Evolutionary conservation across 129 eudicot genomes (phyloP).

Genomic region (Smallanthus sonchifolius): DNA sequence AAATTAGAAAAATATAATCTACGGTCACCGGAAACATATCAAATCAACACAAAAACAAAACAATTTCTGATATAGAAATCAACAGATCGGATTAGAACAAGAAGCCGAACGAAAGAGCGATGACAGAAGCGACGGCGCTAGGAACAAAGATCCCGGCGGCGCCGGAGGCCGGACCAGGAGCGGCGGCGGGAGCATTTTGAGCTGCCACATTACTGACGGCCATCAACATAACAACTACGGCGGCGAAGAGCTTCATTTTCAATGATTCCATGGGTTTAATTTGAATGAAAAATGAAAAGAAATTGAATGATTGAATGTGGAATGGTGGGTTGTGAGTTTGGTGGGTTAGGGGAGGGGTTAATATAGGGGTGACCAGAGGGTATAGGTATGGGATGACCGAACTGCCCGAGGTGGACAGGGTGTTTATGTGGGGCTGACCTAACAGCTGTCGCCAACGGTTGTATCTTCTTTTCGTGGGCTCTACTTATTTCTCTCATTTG

Average conservation of each 20-base stretch:
- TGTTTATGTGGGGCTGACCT: constrained; percentile 22
- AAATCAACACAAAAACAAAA: not conserved
- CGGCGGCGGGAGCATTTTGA: constrained; percentile 38
- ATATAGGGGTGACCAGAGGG: constrained; percentile 10
- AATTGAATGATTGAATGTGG: not conserved
- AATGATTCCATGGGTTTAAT: constrained; percentile 33
- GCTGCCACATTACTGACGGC: constrained; percentile 33
- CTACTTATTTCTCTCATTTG: constrained; percentile 16
- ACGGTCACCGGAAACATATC: constrained; percentile 10
- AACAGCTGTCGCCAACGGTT: constrained; percentile 40
- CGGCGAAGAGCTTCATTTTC: constrained; percentile 37
- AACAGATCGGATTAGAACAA: constrained; percentile 18
- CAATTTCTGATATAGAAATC: not conserved
- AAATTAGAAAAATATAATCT: not conserved
- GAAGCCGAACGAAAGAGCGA: constrained; percentile 34
- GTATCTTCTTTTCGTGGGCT: constrained; percentile 24
- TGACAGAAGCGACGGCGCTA: constrained; percentile 20
- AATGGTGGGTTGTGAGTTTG: not conserved
- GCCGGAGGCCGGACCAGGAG: constrained; percentile 39
- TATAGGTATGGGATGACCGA: constrained; percentile 23
- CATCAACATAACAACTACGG: constrained; percentile 26
- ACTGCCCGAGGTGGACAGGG: constrained; percentile 39
- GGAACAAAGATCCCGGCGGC: constrained; percentile 39
- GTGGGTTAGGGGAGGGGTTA: constrained; percentile 1
- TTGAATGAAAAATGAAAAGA: not conserved